Evolutionary conservation across 768 basidiomycete genomes (phyloP).

Genomic region (Leucocoprinus birnbaumii): DNA sequence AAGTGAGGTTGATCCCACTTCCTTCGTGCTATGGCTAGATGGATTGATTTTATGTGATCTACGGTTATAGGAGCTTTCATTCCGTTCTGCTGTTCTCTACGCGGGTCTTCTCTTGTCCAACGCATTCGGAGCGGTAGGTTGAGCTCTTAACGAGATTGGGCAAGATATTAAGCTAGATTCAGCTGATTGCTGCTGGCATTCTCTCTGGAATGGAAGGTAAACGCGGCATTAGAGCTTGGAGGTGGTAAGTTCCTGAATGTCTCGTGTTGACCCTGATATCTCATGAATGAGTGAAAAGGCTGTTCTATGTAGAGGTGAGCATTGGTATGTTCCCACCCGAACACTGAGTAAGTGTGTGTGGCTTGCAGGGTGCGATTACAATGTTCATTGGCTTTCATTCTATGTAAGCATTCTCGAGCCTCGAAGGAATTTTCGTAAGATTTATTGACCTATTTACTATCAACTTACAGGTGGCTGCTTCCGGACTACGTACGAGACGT

Average conservation of each 20-base stretch:
- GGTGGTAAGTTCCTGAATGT: conserved; percentile 40
- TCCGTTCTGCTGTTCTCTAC: conserved; percentile 56
- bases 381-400: conserved; percentile 50
- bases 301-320: conserved; percentile 64
- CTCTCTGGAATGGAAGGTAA: conserved; percentile 61
- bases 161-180: neutral
- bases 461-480: conserved; percentile 42
- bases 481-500: conserved; percentile 48
- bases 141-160: neutral
- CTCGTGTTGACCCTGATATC: neutral
- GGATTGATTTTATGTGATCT: neutral
- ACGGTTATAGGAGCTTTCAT: conserved; percentile 47
- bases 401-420: conserved; percentile 47
- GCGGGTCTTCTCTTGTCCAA: conserved; percentile 56
- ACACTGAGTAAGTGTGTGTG: neutral
- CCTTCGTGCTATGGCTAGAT: neutral
- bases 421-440: too few relatives aligned
- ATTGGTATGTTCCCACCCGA: neutral
- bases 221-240: conserved; percentile 62
- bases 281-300: conserved; percentile 31
- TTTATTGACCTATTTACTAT: neutral
- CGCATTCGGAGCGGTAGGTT: conserved; percentile 57
- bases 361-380: conserved; percentile 56
- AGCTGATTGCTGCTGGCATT: conserved; percentile 70
- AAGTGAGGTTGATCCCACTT: conserved; percentile 41